Conservation (phyloP, 2,329 filamentous ascomycete species). For the Trichoderma atrobrunneum region DNA sequence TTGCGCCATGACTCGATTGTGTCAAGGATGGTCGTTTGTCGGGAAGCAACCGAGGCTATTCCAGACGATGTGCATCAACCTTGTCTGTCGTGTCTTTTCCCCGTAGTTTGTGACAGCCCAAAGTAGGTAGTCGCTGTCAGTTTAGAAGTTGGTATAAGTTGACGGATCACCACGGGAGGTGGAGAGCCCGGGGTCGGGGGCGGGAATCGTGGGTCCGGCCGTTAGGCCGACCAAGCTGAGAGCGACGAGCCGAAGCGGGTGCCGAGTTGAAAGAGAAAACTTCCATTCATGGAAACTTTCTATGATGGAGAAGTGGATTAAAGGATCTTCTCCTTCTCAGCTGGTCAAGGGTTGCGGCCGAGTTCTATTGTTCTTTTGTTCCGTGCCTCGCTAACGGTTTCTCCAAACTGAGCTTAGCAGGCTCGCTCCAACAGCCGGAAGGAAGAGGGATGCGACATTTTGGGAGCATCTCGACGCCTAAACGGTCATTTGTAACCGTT, state of each 20-base stretch:
- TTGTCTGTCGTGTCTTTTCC: background rate
- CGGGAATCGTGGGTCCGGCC: background rate
- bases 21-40: background rate
- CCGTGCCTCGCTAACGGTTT: background rate
- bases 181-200: background rate
- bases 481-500: background rate
- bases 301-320: background rate
- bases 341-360: background rate
- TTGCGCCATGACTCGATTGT: background rate
- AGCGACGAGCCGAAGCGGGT: background rate
- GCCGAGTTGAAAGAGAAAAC: background rate
- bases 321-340: conserved; percentile 4
- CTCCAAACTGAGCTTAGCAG: background rate
- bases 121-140: background rate
- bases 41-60: background rate
- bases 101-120: background rate
- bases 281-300: background rate
- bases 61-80: background rate
- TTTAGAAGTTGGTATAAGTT: background rate
- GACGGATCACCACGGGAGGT: background rate
- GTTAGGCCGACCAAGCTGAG: background rate
- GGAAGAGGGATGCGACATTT: background rate
- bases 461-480: background rate
- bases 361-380: background rate
- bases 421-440: background rate